Evolutionary conservation across 2,329 filamentous ascomycete genomes (phyloP).

Genomic region (Fusarium cyanostomum): DNA sequence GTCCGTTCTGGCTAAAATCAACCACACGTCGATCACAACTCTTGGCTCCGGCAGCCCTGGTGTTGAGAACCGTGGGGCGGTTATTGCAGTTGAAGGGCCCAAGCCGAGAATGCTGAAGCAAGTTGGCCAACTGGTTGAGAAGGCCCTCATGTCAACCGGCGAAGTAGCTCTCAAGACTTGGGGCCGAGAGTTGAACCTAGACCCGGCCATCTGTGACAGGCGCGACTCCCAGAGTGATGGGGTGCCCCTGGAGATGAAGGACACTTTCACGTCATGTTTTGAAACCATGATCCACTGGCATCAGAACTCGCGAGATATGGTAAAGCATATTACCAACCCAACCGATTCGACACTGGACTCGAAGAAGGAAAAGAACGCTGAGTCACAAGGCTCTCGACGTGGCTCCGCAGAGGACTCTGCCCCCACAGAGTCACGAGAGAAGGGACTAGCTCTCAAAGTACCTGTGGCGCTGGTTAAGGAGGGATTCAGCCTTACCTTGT

Average conservation of each 20-base stretch:
- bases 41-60: slow-evolving; percentile 45
- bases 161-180: slow-evolving; percentile 57
- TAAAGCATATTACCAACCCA: slow-evolving; percentile 56
- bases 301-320: slow-evolving; percentile 75
- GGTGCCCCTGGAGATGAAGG: slow-evolving; percentile 40
- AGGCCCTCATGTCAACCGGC: slow-evolving; percentile 62
- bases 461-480: slow-evolving; percentile 79
- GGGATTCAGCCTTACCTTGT: slow-evolving; percentile 82
- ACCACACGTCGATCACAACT: slow-evolving; percentile 66
- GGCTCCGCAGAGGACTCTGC: slow-evolving; percentile 17
- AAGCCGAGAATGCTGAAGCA: slow-evolving; percentile 60
- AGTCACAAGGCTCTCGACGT: slow-evolving; percentile 17
- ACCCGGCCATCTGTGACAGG: slow-evolving; percentile 15
- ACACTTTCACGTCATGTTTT: slow-evolving; percentile 69
- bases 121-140: slow-evolving; percentile 72
- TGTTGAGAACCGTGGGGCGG: slow-evolving; percentile 71
- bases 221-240: slow-evolving; percentile 24
- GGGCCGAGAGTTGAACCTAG: slow-evolving; percentile 47
- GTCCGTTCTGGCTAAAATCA: slow-evolving; percentile 77
- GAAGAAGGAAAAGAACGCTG: slow-evolving; percentile 10
- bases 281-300: slow-evolving; percentile 79
- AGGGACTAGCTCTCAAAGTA: slow-evolving; percentile 46
- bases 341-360: slow-evolving; percentile 11
- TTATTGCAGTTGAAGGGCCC: slow-evolving; percentile 85
- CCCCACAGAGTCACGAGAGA: slow-evolving; percentile 2